These are phyloP conservation scores for Diplocarpon rosae DNA, from an alignment of 2,329 filamentous ascomycete genomes.

Conservation along the genomic window DNA sequence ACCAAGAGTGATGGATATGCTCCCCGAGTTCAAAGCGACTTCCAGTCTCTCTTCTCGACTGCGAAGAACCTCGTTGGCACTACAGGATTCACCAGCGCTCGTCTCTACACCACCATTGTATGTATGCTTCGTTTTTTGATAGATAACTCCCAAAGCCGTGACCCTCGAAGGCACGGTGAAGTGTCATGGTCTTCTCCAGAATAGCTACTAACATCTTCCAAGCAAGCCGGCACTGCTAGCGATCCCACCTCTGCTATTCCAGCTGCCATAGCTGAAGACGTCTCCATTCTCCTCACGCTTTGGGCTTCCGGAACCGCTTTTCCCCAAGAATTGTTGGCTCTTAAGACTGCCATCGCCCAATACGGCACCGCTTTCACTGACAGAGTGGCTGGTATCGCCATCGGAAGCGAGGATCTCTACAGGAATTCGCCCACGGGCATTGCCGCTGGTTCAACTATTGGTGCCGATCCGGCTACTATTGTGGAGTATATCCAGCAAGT, in stretches of 20 bases:
- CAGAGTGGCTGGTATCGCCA: constrained; percentile 69
- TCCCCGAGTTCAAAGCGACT: constrained; percentile 51
- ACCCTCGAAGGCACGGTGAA: too few relatives aligned
- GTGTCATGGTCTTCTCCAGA: too few relatives aligned
- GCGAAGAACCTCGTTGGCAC: constrained; percentile 54
- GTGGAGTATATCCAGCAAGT: constrained; percentile 61
- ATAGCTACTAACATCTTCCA: constrained; percentile 16
- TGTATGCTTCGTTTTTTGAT: constrained; percentile 15
- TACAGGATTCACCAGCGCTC: constrained; percentile 55
- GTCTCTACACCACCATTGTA: constrained; percentile 57
- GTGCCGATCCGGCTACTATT: constrained; percentile 50
- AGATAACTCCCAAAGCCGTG: too few relatives aligned
- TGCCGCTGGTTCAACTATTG: constrained; percentile 48
- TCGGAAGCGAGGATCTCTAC: constrained; percentile 82
- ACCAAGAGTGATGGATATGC: constrained; percentile 44
- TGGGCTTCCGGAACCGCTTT: constrained; percentile 64
- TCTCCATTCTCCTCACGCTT: constrained; percentile 67
- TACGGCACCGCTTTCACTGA: constrained; percentile 56
- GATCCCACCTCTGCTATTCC: constrained; percentile 62
- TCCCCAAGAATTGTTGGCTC: constrained; percentile 61
- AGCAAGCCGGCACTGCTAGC: constrained; percentile 53
- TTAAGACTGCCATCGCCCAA: constrained; percentile 55
- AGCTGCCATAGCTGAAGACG: constrained; percentile 72
- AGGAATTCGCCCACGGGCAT: constrained; percentile 63
- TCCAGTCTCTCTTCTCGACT: constrained; percentile 56